Evolutionary conservation across 257 asterid species (phyloP).

Genomic region (Lycium barbarum): DNA sequence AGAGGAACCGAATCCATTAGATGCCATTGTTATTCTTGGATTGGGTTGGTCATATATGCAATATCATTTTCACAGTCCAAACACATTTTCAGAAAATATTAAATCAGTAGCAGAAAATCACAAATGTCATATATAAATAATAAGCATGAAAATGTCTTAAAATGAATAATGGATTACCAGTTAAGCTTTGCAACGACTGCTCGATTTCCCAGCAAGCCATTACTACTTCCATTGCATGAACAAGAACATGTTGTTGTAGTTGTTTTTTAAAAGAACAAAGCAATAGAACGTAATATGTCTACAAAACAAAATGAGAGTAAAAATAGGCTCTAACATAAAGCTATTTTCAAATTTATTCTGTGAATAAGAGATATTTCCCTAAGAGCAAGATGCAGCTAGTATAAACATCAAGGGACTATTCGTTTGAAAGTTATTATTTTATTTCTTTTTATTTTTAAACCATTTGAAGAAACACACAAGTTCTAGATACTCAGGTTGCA

Average conservation of each 20-base stretch:
- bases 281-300: slow-evolving; percentile 69
- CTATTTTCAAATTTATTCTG: not conserved
- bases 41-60: not conserved
- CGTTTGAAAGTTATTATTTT: not conserved
- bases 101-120: not conserved
- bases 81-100: not conserved
- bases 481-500: not conserved
- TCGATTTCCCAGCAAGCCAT: slow-evolving; percentile 82
- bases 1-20: not conserved
- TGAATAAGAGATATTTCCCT: slow-evolving; percentile 1
- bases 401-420: not conserved
- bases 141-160: not conserved
- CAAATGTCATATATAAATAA: not conserved
- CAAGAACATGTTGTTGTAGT: slow-evolving; percentile 71
- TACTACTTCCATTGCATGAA: slow-evolving; percentile 79
- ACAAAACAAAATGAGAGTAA: slow-evolving; percentile 27
- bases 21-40: not conserved
- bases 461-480: not conserved
- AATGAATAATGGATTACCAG: slow-evolving; percentile 47
- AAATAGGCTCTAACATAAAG: slow-evolving; percentile 6
- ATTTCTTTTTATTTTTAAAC: not conserved
- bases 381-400: slow-evolving; percentile 8
- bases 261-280: slow-evolving; percentile 76
- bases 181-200: slow-evolving; percentile 70
- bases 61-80: not conserved